Percentiles rank a stretch among this genome's conserved stretches.
phyloP scores from a whole-genome alignment of 2,329 filamentous ascomycete species.

The Neodidymelliopsis sp. region DNA sequence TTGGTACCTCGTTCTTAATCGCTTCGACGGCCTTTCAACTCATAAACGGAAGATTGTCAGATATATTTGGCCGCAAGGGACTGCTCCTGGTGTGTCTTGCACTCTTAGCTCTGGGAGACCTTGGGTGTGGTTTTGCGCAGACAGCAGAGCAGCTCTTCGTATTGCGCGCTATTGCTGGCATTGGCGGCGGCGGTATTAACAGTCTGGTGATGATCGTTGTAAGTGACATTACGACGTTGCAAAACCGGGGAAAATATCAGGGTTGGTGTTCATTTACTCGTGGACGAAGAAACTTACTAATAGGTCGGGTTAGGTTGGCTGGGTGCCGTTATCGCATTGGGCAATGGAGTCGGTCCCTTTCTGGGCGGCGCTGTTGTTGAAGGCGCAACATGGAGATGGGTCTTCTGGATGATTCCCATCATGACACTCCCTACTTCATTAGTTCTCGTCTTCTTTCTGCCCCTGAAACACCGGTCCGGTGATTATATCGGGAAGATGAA shows the following conservation, averaged over 20 bases:
- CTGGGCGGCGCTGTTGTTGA: constrained; percentile 44
- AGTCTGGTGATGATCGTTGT: constrained; percentile 58
- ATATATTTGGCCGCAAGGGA: constrained; percentile 61
- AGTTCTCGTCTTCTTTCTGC: constrained; percentile 26
- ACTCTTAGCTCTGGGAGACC: constrained; percentile 61
- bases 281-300: background rate
- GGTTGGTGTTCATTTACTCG: background rate
- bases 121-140: constrained; percentile 58
- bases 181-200: constrained; percentile 57
- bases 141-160: constrained; percentile 58
- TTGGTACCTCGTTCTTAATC: constrained; percentile 36
- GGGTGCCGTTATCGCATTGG: constrained; percentile 32
- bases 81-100: constrained; percentile 47
- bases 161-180: constrained; percentile 63
- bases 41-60: constrained; percentile 58
- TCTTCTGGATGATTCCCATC: constrained; percentile 49
- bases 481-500: constrained; percentile 57
- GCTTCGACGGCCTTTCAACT: constrained; percentile 56
- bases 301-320: constrained; percentile 27
- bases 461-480: constrained; percentile 55
- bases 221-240: constrained; percentile 59
- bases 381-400: constrained; percentile 53
- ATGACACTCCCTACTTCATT: constrained; percentile 19
- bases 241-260: constrained; percentile 53
- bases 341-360: constrained; percentile 38